Conservation (phyloP, 2,329 filamentous ascomycete genomes). For the Fusarium devonianum region DNA sequence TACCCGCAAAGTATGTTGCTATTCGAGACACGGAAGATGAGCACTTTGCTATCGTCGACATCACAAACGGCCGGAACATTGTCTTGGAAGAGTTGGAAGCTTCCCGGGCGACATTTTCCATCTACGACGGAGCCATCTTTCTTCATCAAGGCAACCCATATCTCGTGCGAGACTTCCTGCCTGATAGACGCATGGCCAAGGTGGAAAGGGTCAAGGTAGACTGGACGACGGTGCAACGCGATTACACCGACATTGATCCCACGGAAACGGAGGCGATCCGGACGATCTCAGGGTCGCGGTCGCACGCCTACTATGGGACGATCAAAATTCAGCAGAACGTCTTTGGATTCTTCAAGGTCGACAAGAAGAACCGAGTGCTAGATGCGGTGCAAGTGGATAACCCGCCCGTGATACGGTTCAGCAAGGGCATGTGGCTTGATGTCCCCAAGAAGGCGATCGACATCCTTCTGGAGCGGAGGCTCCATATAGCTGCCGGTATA, state of each 20-base stretch:
- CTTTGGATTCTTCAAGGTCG: constrained; percentile 98
- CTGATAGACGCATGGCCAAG: constrained; percentile 81
- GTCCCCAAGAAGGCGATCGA: constrained; percentile 81
- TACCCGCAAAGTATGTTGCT: constrained; percentile 81
- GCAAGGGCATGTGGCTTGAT: constrained; percentile 95
- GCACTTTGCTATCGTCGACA: constrained; percentile 94
- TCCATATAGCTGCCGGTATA: constrained; percentile 88
- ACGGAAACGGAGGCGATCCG: constrained; percentile 90
- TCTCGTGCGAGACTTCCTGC: constrained; percentile 86
- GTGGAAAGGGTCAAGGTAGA: constrained; percentile 91
- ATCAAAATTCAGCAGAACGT: constrained; percentile 89
- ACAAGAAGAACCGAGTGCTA: constrained; percentile 81
- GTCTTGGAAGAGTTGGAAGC: constrained; percentile 97
- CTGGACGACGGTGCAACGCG: constrained; percentile 92
- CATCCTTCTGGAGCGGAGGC: constrained; percentile 73
- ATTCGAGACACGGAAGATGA: constrained; percentile 89
- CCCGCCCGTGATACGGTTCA: constrained; percentile 83
- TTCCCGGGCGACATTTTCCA: constrained; percentile 90
- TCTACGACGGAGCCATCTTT: constrained; percentile 97
- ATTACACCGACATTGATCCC: constrained; percentile 93
- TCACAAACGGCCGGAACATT: constrained; percentile 79
- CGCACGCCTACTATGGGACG: constrained; percentile 81
- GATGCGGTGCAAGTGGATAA: constrained; percentile 95
- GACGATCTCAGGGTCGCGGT: constrained; percentile 67
- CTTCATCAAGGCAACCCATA: constrained; percentile 95